These are phyloP conservation scores for Microsporum ferrugineum DNA, from an alignment of 2,329 filamentous ascomycete species.

Conservation along the genomic window DNA sequence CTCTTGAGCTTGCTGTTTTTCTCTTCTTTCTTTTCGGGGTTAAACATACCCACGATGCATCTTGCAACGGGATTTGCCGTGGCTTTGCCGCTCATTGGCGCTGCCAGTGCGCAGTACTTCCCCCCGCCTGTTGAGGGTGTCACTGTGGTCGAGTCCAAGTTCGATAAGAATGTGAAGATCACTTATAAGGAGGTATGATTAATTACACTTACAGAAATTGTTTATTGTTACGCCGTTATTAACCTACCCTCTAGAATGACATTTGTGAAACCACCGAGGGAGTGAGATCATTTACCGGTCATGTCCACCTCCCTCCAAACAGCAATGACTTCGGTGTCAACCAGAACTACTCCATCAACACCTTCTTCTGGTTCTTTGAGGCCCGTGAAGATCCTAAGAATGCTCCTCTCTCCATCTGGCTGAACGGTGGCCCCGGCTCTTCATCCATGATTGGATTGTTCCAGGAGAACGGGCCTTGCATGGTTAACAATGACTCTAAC, in stretches of 20 bases:
- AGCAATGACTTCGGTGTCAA: slow-evolving; percentile 10
- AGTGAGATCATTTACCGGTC: slow-evolving; percentile 13
- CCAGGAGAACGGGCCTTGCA: slow-evolving; percentile 37
- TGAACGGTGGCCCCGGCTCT: slow-evolving; percentile 39
- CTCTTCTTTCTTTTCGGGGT: neutral
- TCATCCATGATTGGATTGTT: slow-evolving; percentile 33
- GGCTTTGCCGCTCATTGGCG: neutral
- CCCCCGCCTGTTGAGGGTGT: slow-evolving; percentile 33
- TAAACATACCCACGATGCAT: slow-evolving; percentile 4
- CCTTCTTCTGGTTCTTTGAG: slow-evolving; percentile 39
- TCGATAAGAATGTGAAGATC: slow-evolving; percentile 30
- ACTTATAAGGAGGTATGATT: slow-evolving; percentile 36
- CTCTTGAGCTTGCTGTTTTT: neutral
- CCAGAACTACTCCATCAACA: slow-evolving; percentile 13
- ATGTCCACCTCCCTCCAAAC: slow-evolving; percentile 15
- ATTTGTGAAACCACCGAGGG: slow-evolving; percentile 11
- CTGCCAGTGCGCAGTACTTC: slow-evolving; percentile 19
- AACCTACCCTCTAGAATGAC: slow-evolving; percentile 5
- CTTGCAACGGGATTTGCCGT: slow-evolving; percentile 4
- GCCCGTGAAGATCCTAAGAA: slow-evolving; percentile 35
- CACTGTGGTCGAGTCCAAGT: slow-evolving; percentile 32
- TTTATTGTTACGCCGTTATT: neutral
- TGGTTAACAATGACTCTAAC: slow-evolving; percentile 30
- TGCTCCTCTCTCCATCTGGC: slow-evolving; percentile 36
- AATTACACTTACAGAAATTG: neutral